Percentiles rank a stretch among this genome's conserved stretches.
Conservation (phyloP, 805 yeast species). For the Nadsonia fulvescens region DNA sequence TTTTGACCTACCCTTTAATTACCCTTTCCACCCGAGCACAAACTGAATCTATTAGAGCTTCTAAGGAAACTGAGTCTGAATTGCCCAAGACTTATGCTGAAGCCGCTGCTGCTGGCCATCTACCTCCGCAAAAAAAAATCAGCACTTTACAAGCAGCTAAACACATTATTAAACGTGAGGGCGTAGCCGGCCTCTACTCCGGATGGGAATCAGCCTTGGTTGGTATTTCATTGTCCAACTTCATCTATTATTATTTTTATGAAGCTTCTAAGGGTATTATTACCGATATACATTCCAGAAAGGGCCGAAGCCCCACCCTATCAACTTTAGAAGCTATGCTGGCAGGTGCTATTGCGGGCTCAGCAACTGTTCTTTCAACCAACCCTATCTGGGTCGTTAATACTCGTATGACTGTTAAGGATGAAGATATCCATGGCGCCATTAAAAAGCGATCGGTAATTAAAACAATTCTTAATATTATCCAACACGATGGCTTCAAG, state of each 20-base stretch:
- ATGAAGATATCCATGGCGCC: too few relatives aligned
- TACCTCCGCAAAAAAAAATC: constrained; percentile 11
- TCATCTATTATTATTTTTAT: constrained; percentile 80
- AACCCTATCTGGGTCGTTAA: constrained; percentile 94
- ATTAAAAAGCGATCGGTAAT: constrained; percentile 30
- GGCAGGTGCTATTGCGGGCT: constrained; percentile 77
- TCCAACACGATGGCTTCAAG: constrained; percentile 49
- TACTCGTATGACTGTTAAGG: constrained; percentile 61
- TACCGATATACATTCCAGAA: constrained; percentile 11
- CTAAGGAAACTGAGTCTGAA: constrained; percentile 10
- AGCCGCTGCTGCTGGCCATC: constrained; percentile 6
- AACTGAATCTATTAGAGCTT: constrained; percentile 27
- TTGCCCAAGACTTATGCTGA: constrained; percentile 7
- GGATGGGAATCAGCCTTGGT: constrained; percentile 78
- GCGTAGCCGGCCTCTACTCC: constrained; percentile 52
- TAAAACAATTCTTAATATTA: constrained; percentile 39
- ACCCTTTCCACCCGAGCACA: constrained; percentile 81
- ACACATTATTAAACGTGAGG: constrained; percentile 36
- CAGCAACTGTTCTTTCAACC: constrained; percentile 61
- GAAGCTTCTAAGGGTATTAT: constrained; percentile 35
- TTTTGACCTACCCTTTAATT: constrained; percentile 77
- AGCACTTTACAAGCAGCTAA: constrained; percentile 23
- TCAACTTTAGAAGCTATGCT: constrained; percentile 49
- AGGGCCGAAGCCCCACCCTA: constrained; percentile 21
- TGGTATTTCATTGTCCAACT: constrained; percentile 75